Base-by-base conservation (phyloP, 768 basidiomycete species). In the Lanmaoa pseudosensibilis region DNA sequence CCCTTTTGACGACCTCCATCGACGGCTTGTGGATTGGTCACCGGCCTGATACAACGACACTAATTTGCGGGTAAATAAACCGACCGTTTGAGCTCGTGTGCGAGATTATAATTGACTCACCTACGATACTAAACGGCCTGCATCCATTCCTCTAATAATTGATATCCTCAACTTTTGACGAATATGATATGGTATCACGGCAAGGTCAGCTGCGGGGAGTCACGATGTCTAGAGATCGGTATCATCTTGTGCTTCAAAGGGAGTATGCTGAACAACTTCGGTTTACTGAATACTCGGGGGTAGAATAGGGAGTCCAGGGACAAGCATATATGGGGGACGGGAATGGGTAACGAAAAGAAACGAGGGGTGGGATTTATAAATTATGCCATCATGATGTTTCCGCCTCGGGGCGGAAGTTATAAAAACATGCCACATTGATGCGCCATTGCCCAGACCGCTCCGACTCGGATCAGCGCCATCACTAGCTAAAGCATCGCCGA, bases 381-480 rank as follows among this genome's bases (percentile, higher is more conserved):
- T 27, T 27, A 32, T 8, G 39, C 41, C 43, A 32, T n/a, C n/a
- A n/a, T n/a, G n/a, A n/a, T 34, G 38, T 37, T 27, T 40, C 38
- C 44, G 21, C 23, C 45, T 54, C 43, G 58, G 33, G 51, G 21
- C 33, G 43, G 50, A 48, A 49, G 36, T 39, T 41, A 44, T 39
- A 34, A 23, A 33, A 25, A 46, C 30, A 27, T 32, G 34, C 16
- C 27, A 4, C 32, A 23, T 27, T 27, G 27, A 27, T 27, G 27
- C 27, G 27, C 27, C 19, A 50, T 40, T 32, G 33, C 33, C 23
- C 52, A 39, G 40, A 15, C 9, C 33, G 41, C 23, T 30, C 11
- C 43, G 32, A 33, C 8, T 6, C 59, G 40, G 53, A 63, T 64
- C 61, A 55, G 23, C 39, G 39, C 19, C n/a, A 46, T 41, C 21